Evolutionary conservation across 2,329 filamentous ascomycete species (phyloP).

Genomic region (Colletotrichum filicis): DNA sequence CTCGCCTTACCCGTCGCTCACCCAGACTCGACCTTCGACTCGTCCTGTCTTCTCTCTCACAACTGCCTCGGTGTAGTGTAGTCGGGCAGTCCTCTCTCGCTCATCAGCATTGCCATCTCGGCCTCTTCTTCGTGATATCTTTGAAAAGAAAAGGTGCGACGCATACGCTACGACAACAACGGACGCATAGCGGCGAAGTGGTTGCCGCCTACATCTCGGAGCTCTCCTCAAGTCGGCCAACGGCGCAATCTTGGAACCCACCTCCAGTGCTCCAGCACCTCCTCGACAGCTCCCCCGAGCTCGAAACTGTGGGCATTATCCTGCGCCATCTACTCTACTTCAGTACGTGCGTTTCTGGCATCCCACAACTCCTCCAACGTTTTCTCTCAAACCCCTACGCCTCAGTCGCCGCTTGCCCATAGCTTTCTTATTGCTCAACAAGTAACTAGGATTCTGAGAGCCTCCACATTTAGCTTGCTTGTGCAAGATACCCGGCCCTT

Average conservation of each 20-base stretch:
- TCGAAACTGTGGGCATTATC: not conserved
- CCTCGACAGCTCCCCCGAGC: not conserved
- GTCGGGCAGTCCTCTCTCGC: not conserved
- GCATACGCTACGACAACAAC: not conserved
- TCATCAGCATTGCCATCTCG: constrained; percentile 9
- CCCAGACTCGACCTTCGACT: not conserved
- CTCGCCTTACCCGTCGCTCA: constrained; percentile 16
- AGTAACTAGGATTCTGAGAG: constrained; percentile 1
- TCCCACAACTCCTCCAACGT: not conserved
- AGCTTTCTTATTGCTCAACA: constrained; percentile 21
- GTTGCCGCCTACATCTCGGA: constrained; percentile 7
- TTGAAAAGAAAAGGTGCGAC: not conserved
- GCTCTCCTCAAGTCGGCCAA: not conserved
- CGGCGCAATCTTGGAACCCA: not conserved
- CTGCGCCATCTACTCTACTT: not conserved
- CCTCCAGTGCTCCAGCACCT: constrained; percentile 9
- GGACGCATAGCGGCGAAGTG: constrained; percentile 10
- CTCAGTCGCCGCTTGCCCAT: constrained; percentile 3
- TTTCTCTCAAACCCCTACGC: not conserved
- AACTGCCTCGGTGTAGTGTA: constrained; percentile 13
- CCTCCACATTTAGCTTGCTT: not conserved
- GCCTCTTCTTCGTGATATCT: constrained; percentile 1
- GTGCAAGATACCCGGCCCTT: constrained; percentile 11
- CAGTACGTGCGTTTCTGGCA: not conserved
- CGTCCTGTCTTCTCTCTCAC: constrained; percentile 17